Conservation (phyloP, 192 early-diverging fungal species). For the Entrophospora sp. region DNA sequence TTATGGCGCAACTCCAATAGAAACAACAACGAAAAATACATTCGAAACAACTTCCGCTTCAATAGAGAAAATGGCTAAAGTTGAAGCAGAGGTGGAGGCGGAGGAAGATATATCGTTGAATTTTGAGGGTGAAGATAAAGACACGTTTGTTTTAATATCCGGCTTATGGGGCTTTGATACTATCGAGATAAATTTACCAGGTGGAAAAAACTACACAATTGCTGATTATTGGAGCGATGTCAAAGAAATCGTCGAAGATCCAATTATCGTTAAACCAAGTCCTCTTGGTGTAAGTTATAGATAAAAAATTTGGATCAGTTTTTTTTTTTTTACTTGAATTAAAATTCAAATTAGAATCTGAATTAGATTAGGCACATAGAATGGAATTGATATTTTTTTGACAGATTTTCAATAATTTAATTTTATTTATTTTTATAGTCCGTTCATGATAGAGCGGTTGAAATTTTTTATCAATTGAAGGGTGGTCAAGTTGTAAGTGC, state of each 20-base stretch:
- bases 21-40: neutral
- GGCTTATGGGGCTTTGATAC: constrained; percentile 1
- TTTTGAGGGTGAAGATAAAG: constrained; percentile 13
- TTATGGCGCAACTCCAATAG: neutral
- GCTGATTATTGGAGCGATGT: constrained; percentile 13
- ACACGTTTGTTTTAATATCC: constrained; percentile 5
- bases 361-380: too few species aligned
- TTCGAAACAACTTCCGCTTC: neutral
- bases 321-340: neutral
- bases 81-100: neutral
- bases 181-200: neutral
- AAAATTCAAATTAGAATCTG: too few species aligned
- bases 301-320: neutral
- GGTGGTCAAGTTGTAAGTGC: constrained; percentile 19
- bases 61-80: neutral
- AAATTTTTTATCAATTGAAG: constrained; percentile 18
- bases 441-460: constrained; percentile 16
- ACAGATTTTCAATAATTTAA: neutral
- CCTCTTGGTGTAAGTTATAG: constrained; percentile 11
- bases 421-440: neutral
- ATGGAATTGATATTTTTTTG: neutral
- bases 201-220: neutral
- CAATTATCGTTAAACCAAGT: constrained; percentile 1
- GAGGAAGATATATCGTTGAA: neutral
- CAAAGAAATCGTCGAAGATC: constrained; percentile 7